Evolutionary conservation across 257 asterid species (phyloP).

Genomic region (Nicotiana obtusifolia): DNA sequence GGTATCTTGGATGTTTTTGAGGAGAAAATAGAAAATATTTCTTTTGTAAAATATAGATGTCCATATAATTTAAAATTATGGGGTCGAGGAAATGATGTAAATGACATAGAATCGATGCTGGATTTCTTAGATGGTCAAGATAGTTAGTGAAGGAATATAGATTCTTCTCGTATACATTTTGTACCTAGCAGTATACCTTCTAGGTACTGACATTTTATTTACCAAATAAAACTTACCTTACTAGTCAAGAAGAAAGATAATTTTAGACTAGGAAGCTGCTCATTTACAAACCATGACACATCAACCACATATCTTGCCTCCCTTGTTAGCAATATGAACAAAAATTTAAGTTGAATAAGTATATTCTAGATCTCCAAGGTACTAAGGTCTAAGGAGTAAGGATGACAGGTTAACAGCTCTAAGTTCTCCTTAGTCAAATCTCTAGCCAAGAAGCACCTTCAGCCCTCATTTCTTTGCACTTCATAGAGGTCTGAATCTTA

Average conservation of each 20-base stretch:
- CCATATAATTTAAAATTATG: not conserved
- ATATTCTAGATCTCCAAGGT: no score
- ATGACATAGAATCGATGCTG: not conserved
- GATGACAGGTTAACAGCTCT: no score
- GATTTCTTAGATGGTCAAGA: not conserved
- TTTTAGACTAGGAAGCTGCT: not conserved
- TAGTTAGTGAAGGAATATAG: not conserved
- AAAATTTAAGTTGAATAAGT: no score
- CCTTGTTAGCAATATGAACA: not conserved
- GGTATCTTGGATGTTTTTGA: not conserved
- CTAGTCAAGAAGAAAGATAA: not conserved
- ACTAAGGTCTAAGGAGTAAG: no score
- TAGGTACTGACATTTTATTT: not conserved
- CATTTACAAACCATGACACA: not conserved
- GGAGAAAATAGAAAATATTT: not conserved
- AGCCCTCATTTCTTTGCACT: no score
- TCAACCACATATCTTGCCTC: not conserved
- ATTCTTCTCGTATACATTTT: not conserved
- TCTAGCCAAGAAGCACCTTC: no score
- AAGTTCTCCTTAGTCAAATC: no score
- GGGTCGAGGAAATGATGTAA: not conserved
- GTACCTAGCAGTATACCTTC: not conserved
- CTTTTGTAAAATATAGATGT: not conserved
- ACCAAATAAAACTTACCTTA: not conserved
- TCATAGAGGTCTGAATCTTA: no score